Base-by-base conservation (phyloP, 2,329 filamentous ascomycete species). In the Lachnellula hyalina region DNA sequence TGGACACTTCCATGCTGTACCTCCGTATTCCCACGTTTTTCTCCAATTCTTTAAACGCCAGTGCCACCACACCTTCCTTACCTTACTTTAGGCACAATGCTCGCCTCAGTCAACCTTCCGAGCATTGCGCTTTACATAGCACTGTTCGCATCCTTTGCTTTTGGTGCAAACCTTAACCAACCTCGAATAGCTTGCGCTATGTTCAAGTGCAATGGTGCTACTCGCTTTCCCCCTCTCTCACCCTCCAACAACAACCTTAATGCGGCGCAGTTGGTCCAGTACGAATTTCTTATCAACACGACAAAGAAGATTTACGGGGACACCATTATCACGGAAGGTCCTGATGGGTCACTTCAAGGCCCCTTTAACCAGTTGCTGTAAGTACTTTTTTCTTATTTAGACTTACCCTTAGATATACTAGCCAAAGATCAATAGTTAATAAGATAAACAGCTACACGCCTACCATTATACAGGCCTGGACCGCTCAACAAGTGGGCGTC, bases 291-390 rank as follows among this genome's bases (percentile, higher is more conserved):
- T 7, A 9, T 51, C n/a, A 51, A 40, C 11, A 51, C 12, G 9
- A 42, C 38, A 12, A 32, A 45, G 35, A 36, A 25, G n/a, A 25
- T 47, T 25, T 47, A 47, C n/a, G 25, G 38, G 12, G 23, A 40
- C 6, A 23, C 34, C 11, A 41, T 41, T 23, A 21, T 51, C 25
- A 32, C 36, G 12, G 35, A 51, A 34, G 38, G 44, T 42, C 7
- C 49, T 19, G 49, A 51, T 34, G 49, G 49, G 9, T 44, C 49
- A 14, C 38, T 51, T 8, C 17, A 21, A 11, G 49, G 49, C 2
- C 49, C 49, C 19, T 51, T 51, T 12, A 32, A 32, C 38, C 36
- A 44, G 25, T 32, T 51, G 12, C n/a, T 51, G 49, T 51, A 45
- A 21, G 49, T 51, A 44, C 3, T 32, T 32, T 44, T 41, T 44